Conservation (phyloP, 768 basidiomycete genomes). For the Aureoboletus auriporus region DNA sequence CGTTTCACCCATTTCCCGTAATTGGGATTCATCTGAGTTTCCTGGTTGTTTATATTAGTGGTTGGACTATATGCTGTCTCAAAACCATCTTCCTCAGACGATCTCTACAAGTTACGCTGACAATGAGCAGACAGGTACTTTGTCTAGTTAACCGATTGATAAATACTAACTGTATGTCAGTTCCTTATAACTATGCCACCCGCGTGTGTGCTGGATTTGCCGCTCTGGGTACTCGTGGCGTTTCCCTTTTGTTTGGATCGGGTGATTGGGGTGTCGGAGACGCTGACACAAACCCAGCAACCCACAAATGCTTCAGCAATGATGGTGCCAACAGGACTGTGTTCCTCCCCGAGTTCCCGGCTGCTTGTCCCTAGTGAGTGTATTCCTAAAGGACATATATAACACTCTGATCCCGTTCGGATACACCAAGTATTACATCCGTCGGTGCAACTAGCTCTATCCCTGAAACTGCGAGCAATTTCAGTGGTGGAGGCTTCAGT, state of each 20-base stretch:
- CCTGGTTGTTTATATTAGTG: slow-evolving; percentile 39
- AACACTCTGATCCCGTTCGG: background rate
- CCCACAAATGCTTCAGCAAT: slow-evolving; percentile 54
- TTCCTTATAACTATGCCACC: slow-evolving; percentile 51
- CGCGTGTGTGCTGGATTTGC: slow-evolving; percentile 62
- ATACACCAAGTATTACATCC: slow-evolving; percentile 53
- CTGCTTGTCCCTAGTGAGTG: slow-evolving; percentile 52
- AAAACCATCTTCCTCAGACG: slow-evolving; percentile 45
- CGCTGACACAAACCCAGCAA: slow-evolving; percentile 47
- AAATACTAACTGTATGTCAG: slow-evolving; percentile 25
- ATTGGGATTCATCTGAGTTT: background rate
- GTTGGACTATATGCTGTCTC: slow-evolving; percentile 52
- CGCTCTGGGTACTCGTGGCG: slow-evolving; percentile 62
- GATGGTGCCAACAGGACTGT: slow-evolving; percentile 50
- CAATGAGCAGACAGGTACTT: slow-evolving; percentile 55
- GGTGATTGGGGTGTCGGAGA: slow-evolving; percentile 75
- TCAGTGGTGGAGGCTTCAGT: slow-evolving; percentile 77
- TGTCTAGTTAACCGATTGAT: background rate
- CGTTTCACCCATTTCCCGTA: slow-evolving; percentile 10
- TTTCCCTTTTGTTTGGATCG: slow-evolving; percentile 60
- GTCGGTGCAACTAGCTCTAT: slow-evolving; percentile 63
- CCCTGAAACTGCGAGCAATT: slow-evolving; percentile 55
- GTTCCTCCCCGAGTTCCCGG: slow-evolving; percentile 62
- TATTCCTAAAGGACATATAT: background rate
- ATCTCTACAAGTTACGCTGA: slow-evolving; percentile 76